Base-by-base conservation (phyloP, 2,329 filamentous ascomycete species). In the Lachnellula suecica region DNA sequence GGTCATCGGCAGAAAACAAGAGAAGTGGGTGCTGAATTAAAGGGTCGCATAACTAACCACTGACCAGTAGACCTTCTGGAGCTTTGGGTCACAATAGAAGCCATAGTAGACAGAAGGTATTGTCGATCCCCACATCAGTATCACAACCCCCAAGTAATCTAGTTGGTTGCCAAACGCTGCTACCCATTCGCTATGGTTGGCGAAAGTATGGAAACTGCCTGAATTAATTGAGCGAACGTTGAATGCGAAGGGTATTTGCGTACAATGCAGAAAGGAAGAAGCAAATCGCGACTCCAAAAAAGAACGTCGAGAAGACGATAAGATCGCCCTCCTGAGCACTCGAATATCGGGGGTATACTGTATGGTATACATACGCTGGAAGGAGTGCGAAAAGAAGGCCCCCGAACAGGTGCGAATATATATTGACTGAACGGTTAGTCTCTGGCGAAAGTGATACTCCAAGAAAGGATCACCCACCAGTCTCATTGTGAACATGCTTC, bases 381-480 rank as follows among this genome's bases (percentile, higher is more conserved):
- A 71, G 52, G 19, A 29, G 37, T 2, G 34, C 43, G 20, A 70
- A 69, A 17, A 67, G 31, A 7, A 74, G 35, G 4, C 68, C 72
- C 0, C 77, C 77, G 2, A 79, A 57, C 3, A 79, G 66, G 57
- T 76, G 72, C 15, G 72, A 71, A 55, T 67, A 73, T 46, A 75
- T 74, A 56, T 74, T 76, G 52, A 69, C 59, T 2, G 68, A 62
- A 57, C 73, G 70, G 51, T 73, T 74, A 60, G 10, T 49, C 4
- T n/a, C n/a, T n/a, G n/a, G n/a, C n/a, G n/a, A n/a, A n/a, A 24
- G 8, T 27, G 2, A 25, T 62, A 71, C 65, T 15, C 60, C 67
- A 72, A 56, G 74, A 72, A 6, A 66, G 43, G 11, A 49, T 64
- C 40, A 15, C 27, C 20, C 44, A 57, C 52, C 24, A 4, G 55